Conservation (phyloP, 108 stramenopile genomes). For the Cyclotella choctawhatcheeana region DNA sequence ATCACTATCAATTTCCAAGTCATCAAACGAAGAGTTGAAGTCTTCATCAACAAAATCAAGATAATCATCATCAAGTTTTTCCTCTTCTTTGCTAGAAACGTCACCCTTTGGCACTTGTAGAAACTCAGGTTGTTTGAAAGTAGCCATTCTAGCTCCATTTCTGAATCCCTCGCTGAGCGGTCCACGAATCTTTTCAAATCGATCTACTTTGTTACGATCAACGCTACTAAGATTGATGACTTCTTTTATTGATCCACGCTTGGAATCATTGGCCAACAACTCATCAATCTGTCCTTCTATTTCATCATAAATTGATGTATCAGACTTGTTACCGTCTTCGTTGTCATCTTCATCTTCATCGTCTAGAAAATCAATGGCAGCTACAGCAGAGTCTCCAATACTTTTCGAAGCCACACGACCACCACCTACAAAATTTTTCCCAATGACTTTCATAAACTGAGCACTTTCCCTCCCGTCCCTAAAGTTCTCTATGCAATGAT, state of each 20-base stretch:
- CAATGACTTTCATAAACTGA: slow-evolving; percentile 17
- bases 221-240: not conserved
- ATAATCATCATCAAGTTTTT: not conserved
- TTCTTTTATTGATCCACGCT: not conserved
- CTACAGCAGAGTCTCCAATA: slow-evolving; percentile 2
- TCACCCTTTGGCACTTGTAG: not conserved
- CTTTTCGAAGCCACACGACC: not conserved
- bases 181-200: slow-evolving; percentile 17
- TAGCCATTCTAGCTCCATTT: slow-evolving; percentile 36
- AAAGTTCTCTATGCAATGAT: slow-evolving; percentile 38
- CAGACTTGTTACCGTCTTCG: not conserved
- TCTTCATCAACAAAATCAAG: not conserved
- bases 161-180: slow-evolving; percentile 33
- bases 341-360: not conserved
- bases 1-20: not conserved
- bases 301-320: not conserved
- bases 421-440: not conserved
- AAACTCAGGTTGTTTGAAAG: slow-evolving; percentile 27
- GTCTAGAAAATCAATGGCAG: not conserved
- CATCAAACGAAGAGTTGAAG: slow-evolving; percentile 2
- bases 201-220: not conserved
- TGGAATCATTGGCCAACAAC: not conserved
- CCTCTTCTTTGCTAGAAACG: not conserved
- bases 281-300: not conserved
- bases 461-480: slow-evolving; percentile 41